phyloP scores from a whole-genome alignment of 495 filamentous ascomycete genomes.

The Xylaria flabelliformis region DNA sequence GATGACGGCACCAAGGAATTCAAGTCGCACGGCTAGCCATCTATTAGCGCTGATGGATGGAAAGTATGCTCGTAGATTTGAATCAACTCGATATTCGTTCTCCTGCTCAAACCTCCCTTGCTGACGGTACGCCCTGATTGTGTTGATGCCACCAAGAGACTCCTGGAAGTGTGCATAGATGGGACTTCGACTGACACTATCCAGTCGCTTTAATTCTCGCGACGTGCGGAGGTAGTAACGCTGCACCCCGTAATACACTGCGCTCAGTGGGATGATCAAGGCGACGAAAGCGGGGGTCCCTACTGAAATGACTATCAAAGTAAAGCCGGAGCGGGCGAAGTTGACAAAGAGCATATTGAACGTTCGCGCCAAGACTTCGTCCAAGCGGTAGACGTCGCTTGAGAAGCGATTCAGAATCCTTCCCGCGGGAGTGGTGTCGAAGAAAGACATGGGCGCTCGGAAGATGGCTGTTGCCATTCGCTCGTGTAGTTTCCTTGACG shows the following conservation, averaged over 20 bases:
- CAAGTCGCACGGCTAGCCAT: conserved; percentile 94
- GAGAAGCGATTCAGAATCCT: conserved; percentile 97
- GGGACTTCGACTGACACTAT: conserved; percentile 92
- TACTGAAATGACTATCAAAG: conserved; percentile 80
- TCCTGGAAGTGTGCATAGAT: conserved; percentile 99
- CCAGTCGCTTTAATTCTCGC: conserved; percentile 92
- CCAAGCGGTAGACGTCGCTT: conserved; percentile 93
- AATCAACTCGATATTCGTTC: conserved; percentile 98
- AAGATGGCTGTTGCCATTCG: conserved; percentile 98
- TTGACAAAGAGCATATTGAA: conserved; percentile 97
- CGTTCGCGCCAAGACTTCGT: conserved; percentile 90
- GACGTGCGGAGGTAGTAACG: conserved; percentile 97
- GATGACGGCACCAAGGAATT: conserved; percentile 95
- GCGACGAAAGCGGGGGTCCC: conserved; percentile 82
- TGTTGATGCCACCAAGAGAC: conserved; percentile 90
- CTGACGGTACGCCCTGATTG: conserved; percentile 96
- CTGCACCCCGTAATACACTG: conserved; percentile 90
- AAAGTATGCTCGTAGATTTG: conserved; percentile 94
- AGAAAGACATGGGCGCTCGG: conserved; percentile 97
- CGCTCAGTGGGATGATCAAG: conserved; percentile 79
- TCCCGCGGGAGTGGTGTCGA: conserved; percentile 97
- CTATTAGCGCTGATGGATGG: conserved; percentile 95
- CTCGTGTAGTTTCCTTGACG: conserved; percentile 95
- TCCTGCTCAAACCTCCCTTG: conserved; percentile 85
- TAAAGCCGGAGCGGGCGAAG: conserved; percentile 82